Base-by-base conservation (phyloP, 2,329 filamentous ascomycete species). In the Hypomyces rosellus region DNA sequence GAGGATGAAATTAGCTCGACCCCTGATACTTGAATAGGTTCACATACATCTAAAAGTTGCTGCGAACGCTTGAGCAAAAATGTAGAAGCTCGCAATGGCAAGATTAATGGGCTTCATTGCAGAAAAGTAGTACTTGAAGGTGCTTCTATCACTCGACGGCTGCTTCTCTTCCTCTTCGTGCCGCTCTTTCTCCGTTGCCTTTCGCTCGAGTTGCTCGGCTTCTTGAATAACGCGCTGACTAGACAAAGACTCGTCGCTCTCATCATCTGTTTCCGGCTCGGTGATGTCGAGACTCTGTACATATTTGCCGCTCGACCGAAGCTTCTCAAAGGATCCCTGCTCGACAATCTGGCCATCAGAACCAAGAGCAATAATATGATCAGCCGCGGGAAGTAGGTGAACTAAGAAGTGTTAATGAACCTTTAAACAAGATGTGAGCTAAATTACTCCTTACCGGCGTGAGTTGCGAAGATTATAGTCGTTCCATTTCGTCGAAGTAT, bases 281-380 rank as follows among this genome's bases (percentile, higher is more conserved):
- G 65, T 61, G 16, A 72, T 59, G 2, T 66, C 65, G 2, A 73
- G 61, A 18, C 59, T 64, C 15, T 68, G 58, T 1, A 72, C 61
- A 20, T 74, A 73, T 20, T 65, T 65, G 2, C 62, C 58, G n/a
- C 61, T 61, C 1, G 56, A 57, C 42, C 68, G 59, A 1, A 76
- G 63, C 5, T 69, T 56, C 5, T 61, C 46, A 41, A 72, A 76
- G 0, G 57, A 63, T 3, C 64, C 64, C 49, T 77, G 69, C 30
- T 76, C 72, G 1, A 69, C 51, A 14, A 77, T 57, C 2, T 56
- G 63, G 0, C 74, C 72, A 2, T 68, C 61, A 9, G 54, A 53
- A 2, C 66, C 65, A 1, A 79, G 64, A 0, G 67, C 70, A 46
- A 77, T 65, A 7, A 78, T 67, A 36, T 72, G 66, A 41, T 76